Evolutionary conservation across 345 rosid species (phyloP).

Genomic region (Carallia brachiata): DNA sequence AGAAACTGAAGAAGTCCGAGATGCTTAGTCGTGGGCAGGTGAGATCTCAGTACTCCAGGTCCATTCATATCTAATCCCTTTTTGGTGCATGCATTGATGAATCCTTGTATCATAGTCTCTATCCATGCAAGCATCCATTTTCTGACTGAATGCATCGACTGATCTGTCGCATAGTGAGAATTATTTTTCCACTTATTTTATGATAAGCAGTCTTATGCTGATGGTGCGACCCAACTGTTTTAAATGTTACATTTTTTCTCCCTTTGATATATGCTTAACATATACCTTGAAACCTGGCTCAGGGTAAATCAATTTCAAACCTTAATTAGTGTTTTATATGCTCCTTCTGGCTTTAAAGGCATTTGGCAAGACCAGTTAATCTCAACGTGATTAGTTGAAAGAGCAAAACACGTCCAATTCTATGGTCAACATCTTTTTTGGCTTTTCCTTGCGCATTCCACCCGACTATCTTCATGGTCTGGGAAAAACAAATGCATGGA

Average conservation of each 20-base stretch:
- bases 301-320: background rate
- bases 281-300: background rate
- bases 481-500: background rate
- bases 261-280: too few species aligned
- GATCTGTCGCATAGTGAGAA: background rate
- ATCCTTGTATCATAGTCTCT: too few species aligned
- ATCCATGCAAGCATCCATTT: background rate
- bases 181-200: too few species aligned
- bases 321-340: background rate
- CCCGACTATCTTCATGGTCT: background rate
- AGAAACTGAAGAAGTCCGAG: conserved; percentile 92
- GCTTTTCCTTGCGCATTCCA: background rate
- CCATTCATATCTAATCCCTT: too few species aligned
- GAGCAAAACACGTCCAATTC: background rate
- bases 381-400: too few species aligned
- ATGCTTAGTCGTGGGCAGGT: conserved; percentile 99
- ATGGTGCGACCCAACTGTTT: too few species aligned
- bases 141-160: background rate
- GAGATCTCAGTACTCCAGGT: conserved; percentile 8
- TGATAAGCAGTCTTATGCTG: too few species aligned
- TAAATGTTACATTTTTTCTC: too few species aligned
- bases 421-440: background rate
- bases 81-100: too few species aligned
- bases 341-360: background rate
- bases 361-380: too few species aligned